Percentiles rank a stretch among this genome's conserved stretches.
Evolutionary conservation across 140 eudicot genomes (phyloP).

Genomic region (Eryngium alpinum): DNA sequence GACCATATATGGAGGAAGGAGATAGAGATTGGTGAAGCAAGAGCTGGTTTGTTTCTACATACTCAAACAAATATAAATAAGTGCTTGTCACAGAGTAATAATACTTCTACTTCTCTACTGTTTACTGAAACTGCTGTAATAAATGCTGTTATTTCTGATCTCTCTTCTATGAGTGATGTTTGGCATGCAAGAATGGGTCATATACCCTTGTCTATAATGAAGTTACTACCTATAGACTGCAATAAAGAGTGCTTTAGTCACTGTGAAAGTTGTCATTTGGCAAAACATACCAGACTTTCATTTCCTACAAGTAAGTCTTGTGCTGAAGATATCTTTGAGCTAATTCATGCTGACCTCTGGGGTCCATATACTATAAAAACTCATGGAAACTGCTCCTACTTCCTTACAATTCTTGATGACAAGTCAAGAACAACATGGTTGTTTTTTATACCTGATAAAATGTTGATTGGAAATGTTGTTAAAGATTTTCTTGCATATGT

Average conservation of each 20-base stretch:
- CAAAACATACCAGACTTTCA: neutral
- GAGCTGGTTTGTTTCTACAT: too few species aligned
- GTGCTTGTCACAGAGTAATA: too few species aligned
- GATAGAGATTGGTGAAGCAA: too few species aligned
- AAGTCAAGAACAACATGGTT: neutral
- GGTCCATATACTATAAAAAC: neutral
- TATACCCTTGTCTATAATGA: neutral
- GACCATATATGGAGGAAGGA: neutral
- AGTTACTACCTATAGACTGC: neutral
- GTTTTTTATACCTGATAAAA: neutral
- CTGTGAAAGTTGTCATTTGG: neutral
- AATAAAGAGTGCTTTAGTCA: too few species aligned
- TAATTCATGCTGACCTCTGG: neutral
- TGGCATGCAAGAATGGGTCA: neutral
- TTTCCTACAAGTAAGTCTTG: neutral
- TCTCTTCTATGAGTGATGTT: too few species aligned
- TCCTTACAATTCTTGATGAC: neutral
- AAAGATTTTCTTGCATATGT: neutral
- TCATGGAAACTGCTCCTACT: neutral
- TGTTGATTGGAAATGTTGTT: neutral
- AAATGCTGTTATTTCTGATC: neutral
- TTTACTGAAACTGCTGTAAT: too few species aligned
- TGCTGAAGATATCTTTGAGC: too few species aligned
- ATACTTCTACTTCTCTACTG: too few species aligned
- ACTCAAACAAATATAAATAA: too few species aligned